Percentiles rank a stretch among this genome's conserved stretches.
Conservation (phyloP, 129 eudicot species). For the Saposhnikovia divaricata region DNA sequence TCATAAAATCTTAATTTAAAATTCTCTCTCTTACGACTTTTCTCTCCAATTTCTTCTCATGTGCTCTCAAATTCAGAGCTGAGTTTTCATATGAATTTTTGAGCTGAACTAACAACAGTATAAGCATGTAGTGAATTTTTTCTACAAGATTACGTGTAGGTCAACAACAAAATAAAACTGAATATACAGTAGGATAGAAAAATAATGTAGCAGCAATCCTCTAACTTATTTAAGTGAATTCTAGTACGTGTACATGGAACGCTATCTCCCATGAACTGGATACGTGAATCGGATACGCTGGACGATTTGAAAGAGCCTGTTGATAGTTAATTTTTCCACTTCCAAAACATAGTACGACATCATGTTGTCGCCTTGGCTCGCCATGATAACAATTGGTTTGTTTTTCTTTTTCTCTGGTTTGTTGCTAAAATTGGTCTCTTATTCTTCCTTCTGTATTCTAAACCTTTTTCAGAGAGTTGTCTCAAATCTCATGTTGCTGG, state of each 20-base stretch:
- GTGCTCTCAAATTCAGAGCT: too few relatives aligned
- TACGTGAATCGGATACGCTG: not conserved
- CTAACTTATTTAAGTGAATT: not conserved
- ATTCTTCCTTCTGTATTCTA: not conserved
- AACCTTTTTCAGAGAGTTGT: not conserved
- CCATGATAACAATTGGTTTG: not conserved
- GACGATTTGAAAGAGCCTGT: not conserved
- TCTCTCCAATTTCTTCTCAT: too few relatives aligned
- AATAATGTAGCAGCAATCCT: too few relatives aligned
- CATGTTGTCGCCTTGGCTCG: not conserved
- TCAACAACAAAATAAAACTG: too few relatives aligned
- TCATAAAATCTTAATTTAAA: too few relatives aligned
- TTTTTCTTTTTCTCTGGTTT: not conserved
- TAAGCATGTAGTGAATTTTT: too few relatives aligned
- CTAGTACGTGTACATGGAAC: not conserved
- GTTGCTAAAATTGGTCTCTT: not conserved
- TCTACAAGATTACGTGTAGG: too few relatives aligned
- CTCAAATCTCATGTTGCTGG: not conserved
- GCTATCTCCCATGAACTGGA: not conserved
- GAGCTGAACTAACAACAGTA: too few relatives aligned
- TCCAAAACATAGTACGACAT: not conserved
- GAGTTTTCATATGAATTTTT: too few relatives aligned
- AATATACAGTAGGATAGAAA: too few relatives aligned
- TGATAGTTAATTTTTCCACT: not conserved
- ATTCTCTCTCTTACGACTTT: too few relatives aligned